Evolutionary conservation across 768 basidiomycete species (phyloP).

Genomic region (Dictyophora rubrovolvata): DNA sequence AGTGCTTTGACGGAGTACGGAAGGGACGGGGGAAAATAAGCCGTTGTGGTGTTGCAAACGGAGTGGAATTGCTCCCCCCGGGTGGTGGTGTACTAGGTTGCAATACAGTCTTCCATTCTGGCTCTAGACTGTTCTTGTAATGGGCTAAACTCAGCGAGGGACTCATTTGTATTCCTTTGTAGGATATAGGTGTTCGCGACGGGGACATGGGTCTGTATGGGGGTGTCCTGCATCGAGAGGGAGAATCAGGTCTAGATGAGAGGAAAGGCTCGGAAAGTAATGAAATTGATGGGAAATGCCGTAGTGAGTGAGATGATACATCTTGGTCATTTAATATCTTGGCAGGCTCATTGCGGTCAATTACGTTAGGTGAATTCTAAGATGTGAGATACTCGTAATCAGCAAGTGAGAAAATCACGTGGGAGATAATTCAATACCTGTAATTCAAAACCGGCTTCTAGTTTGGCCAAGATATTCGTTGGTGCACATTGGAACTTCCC

Average conservation of each 20-base stretch:
- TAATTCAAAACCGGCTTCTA: slow-evolving; percentile 13
- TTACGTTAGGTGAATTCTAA: background rate
- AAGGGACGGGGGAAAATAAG: slow-evolving; percentile 27
- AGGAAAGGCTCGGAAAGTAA: slow-evolving; percentile 19
- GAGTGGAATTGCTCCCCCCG: slow-evolving; percentile 28
- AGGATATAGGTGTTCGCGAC: slow-evolving; percentile 55
- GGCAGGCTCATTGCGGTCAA: background rate
- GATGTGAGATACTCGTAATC: background rate
- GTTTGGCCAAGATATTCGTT: slow-evolving; percentile 2
- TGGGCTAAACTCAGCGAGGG: slow-evolving; percentile 55
- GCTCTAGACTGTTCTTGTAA: slow-evolving; percentile 60
- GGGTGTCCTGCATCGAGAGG: slow-evolving; percentile 15
- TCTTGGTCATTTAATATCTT: background rate
- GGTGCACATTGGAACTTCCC: background rate
- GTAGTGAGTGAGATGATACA: background rate
- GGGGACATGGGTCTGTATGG: slow-evolving; percentile 39
- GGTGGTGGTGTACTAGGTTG: slow-evolving; percentile 5
- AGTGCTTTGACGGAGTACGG: slow-evolving; percentile 13
- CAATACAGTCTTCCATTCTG: slow-evolving; percentile 24
- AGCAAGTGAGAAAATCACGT: background rate
- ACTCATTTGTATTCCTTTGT: slow-evolving; percentile 61
- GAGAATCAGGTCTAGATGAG: slow-evolving; percentile 31
- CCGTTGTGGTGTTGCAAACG: slow-evolving; percentile 24
- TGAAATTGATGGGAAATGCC: background rate
- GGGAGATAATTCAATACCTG: background rate